phyloP scores from a whole-genome alignment of 495 filamentous ascomycete genomes.

The Immersiella caudata region DNA sequence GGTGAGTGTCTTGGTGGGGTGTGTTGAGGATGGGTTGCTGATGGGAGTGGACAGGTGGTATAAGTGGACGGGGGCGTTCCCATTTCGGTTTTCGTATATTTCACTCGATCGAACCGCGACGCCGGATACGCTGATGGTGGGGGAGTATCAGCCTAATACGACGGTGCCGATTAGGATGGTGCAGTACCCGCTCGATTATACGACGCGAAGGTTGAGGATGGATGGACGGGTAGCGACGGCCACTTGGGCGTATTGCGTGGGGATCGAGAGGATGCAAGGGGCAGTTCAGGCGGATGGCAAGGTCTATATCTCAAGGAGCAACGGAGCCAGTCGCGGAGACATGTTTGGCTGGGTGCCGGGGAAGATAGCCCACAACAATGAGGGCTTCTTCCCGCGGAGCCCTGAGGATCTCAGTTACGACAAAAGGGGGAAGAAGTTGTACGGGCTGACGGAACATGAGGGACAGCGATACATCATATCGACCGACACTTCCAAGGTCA shows the following conservation, averaged over 20 bases:
- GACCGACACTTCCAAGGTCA: background rate
- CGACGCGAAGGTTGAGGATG: conserved; percentile 21
- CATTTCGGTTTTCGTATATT: conserved; percentile 23
- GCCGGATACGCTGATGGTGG: conserved; percentile 19
- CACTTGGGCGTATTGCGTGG: conserved; percentile 25
- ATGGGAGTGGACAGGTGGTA: conserved; percentile 13
- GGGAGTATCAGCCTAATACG: conserved; percentile 21
- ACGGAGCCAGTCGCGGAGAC: conserved; percentile 19
- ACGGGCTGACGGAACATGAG: conserved; percentile 8
- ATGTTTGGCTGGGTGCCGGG: conserved; percentile 24
- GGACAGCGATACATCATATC: conserved; percentile 1
- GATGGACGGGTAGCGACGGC: conserved; percentile 19
- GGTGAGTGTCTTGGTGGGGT: conserved; percentile 12
- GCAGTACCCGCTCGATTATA: conserved; percentile 16
- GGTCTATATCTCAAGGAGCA: conserved; percentile 28
- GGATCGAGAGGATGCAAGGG: conserved; percentile 26
- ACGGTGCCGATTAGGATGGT: conserved; percentile 20
- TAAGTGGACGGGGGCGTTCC: conserved; percentile 19
- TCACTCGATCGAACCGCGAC: conserved; percentile 21
- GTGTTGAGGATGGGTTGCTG: background rate
- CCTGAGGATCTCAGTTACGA: conserved; percentile 5
- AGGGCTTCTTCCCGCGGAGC: conserved; percentile 3
- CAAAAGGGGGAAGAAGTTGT: conserved; percentile 4
- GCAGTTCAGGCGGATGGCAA: conserved; percentile 26
- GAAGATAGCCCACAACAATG: background rate